Evolutionary conservation across 1,284 basidiomycete genomes (phyloP).

Genomic region (Apiotrichum brassicae): DNA sequence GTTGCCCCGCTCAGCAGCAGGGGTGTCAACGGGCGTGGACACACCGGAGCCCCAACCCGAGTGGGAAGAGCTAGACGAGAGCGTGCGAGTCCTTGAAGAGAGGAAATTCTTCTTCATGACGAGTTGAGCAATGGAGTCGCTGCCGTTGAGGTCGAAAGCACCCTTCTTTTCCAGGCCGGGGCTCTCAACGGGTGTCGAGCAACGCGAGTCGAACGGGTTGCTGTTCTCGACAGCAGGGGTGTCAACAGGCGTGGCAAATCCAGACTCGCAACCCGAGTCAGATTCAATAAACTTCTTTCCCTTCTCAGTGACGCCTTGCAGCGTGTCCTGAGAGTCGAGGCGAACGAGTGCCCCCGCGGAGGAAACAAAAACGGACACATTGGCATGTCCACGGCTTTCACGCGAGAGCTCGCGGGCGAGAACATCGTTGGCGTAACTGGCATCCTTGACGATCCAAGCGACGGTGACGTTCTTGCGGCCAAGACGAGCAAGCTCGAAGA

Average conservation of each 20-base stretch:
- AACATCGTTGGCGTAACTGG: conserved; percentile 25
- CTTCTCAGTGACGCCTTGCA: background rate
- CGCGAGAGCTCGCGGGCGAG: conserved; percentile 20
- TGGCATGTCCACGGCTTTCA: background rate
- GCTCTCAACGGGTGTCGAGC: background rate
- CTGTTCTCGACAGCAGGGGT: background rate
- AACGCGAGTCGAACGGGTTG: background rate
- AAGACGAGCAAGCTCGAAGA: conserved; percentile 10
- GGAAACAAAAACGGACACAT: conserved; percentile 8
- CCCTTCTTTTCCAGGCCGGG: background rate
- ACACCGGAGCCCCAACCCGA: too few species aligned
- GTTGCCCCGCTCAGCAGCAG: too few species aligned
- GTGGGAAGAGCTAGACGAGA: background rate
- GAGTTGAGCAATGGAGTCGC: background rate
- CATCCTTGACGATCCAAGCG: conserved; percentile 26
- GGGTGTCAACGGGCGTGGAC: too few species aligned
- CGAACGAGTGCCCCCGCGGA: background rate
- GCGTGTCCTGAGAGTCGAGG: background rate
- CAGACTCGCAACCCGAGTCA: too few species aligned
- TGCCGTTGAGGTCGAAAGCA: background rate
- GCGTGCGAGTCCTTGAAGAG: background rate
- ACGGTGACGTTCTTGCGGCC: conserved; percentile 10
- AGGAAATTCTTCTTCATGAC: conserved; percentile 3
- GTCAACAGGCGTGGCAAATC: too few species aligned
- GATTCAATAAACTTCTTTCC: too few species aligned